phyloP scores from a whole-genome alignment of 371 early-diverging fungal genomes.

The Nematocida ironsii region DNA sequence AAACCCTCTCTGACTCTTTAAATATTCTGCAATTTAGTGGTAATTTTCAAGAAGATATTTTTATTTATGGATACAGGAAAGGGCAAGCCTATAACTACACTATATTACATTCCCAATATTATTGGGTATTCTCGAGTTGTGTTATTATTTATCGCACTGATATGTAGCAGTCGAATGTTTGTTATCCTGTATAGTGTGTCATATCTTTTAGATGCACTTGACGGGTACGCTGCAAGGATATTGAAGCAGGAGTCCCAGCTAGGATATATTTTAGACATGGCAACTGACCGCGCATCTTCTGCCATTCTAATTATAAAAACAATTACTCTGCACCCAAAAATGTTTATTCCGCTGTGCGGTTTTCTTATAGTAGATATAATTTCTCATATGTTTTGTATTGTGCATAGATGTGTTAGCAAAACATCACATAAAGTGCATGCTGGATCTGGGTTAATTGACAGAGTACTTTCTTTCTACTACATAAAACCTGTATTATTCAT shows the following conservation, averaged over 20 bases:
- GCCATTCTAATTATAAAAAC: slow-evolving; percentile 44
- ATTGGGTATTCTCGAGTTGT: slow-evolving; percentile 57
- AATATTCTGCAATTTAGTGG: too few relatives aligned
- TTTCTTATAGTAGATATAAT: slow-evolving; percentile 32
- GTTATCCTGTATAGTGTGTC: slow-evolving; percentile 75
- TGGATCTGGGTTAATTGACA: not conserved
- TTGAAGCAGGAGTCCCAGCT: slow-evolving; percentile 76
- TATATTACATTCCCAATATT: slow-evolving; percentile 51
- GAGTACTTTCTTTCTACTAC: slow-evolving; percentile 48
- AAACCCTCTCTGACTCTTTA: too few relatives aligned
- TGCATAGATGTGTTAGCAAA: not conserved
- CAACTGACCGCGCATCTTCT: slow-evolving; percentile 59
- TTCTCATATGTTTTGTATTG: slow-evolving; percentile 37
- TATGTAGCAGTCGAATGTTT: slow-evolving; percentile 27
- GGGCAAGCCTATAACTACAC: not conserved
- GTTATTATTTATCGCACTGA: slow-evolving; percentile 41
- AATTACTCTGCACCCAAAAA: not conserved
- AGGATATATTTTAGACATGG: slow-evolving; percentile 63
- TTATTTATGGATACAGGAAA: not conserved
- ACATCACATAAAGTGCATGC: slow-evolving; percentile 29
- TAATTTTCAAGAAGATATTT: not conserved
- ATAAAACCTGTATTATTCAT: slow-evolving; percentile 1
- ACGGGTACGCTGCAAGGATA: slow-evolving; percentile 84
- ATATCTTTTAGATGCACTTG: slow-evolving; percentile 83
- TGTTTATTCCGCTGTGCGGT: not conserved